phyloP scores from a whole-genome alignment of 805 yeast genomes.

The Aciculoconidium aculeatum region DNA sequence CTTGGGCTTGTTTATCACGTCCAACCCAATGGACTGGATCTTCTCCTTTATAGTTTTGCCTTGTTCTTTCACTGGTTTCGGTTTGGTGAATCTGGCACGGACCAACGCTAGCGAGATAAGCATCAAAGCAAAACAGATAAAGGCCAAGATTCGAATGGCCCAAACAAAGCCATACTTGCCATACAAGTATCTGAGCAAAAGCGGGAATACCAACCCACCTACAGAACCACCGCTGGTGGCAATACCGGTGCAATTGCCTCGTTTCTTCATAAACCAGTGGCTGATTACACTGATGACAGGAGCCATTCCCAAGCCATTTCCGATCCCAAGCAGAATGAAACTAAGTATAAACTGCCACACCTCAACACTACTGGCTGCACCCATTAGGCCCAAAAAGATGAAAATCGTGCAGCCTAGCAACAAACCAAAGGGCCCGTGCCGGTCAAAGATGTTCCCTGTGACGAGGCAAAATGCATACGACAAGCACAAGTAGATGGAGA shows the following conservation, averaged over 20 bases:
- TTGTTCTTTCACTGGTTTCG: conserved; percentile 1
- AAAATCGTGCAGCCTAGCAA: conserved; percentile 38
- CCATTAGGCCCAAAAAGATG: conserved; percentile 46
- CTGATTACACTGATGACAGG: conserved; percentile 58
- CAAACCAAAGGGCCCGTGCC: conserved; percentile 47
- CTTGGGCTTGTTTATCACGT: conserved; percentile 9
- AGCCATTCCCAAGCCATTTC: conserved; percentile 54
- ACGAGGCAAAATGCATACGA: conserved; percentile 44
- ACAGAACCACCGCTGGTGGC: conserved; percentile 42
- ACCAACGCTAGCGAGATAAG: conserved; percentile 19
- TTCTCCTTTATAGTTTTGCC: conserved; percentile 1
- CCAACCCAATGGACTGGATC: conserved; percentile 2
- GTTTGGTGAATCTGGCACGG: conserved; percentile 19
- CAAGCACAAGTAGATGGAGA: conserved; percentile 49
- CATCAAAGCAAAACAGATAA: conserved; percentile 24
- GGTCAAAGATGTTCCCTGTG: conserved; percentile 59
- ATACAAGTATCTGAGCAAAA: conserved; percentile 13
- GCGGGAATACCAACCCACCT: conserved; percentile 17
- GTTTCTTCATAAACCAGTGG: conserved; percentile 57
- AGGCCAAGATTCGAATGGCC: conserved; percentile 36
- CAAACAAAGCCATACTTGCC: conserved; percentile 14
- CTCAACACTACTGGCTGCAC: conserved; percentile 47
- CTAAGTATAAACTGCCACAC: conserved; percentile 59
- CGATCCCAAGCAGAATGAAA: conserved; percentile 52
- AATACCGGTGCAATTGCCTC: conserved; percentile 59